Evolutionary conservation across 768 basidiomycete genomes (phyloP).

Genomic region (Trametes cingulata): DNA sequence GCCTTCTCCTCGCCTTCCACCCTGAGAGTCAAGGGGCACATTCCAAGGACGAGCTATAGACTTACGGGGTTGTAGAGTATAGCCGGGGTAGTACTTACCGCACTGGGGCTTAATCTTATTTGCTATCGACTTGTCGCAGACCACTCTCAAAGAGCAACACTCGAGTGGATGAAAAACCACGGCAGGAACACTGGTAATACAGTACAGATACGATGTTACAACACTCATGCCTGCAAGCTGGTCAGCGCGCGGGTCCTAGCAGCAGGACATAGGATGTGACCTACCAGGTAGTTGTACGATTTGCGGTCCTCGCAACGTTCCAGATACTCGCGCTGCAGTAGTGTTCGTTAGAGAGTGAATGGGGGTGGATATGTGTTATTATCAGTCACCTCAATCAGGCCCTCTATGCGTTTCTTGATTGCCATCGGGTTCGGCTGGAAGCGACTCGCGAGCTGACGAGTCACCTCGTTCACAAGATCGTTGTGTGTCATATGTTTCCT

Average conservation of each 20-base stretch:
- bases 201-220: slow-evolving; percentile 16
- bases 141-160: not conserved
- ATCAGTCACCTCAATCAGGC: slow-evolving; percentile 89
- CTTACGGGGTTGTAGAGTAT: slow-evolving; percentile 8
- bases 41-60: slow-evolving; percentile 44
- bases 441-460: slow-evolving; percentile 77
- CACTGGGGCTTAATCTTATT: slow-evolving; percentile 17
- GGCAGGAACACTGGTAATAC: slow-evolving; percentile 13
- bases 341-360: not conserved
- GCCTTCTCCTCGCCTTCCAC: slow-evolving; percentile 56
- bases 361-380: slow-evolving; percentile 24
- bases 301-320: slow-evolving; percentile 86
- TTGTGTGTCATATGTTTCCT: slow-evolving; percentile 87
- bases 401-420: slow-evolving; percentile 94
- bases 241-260: not conserved
- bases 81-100: not conserved
- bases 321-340: slow-evolving; percentile 85
- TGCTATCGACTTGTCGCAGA: not conserved
- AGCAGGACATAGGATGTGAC: not conserved
- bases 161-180: not conserved
- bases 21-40: slow-evolving; percentile 29
- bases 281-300: slow-evolving; percentile 82
- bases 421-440: slow-evolving; percentile 84
- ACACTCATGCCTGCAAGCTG: slow-evolving; percentile 6
- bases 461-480: slow-evolving; percentile 89